These are phyloP conservation scores for Nicotiana obtusifolia DNA, from an alignment of 257 asterid species.

Conservation along the genomic window DNA sequence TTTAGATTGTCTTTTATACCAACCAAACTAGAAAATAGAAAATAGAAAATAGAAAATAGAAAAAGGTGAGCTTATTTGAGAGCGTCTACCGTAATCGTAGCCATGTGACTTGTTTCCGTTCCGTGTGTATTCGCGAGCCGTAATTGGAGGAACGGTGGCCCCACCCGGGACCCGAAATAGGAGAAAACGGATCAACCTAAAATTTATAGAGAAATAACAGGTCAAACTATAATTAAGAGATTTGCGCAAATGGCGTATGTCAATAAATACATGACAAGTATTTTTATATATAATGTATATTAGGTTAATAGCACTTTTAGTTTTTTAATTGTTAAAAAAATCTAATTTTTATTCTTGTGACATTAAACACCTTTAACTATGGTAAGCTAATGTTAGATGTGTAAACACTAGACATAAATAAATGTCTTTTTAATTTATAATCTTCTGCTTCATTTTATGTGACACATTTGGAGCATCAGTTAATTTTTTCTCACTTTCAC, in stretches of 20 bases:
- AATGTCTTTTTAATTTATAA: no score
- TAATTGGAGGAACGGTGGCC: neutral
- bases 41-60: neutral
- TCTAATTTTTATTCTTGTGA: no score
- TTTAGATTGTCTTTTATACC: conserved; percentile 14
- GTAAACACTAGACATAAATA: neutral
- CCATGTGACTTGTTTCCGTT: conserved; percentile 13
- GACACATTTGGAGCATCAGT: no score
- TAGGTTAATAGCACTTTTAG: no score
- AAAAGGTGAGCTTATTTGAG: no score
- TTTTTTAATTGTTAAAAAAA: no score
- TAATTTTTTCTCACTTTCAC: neutral
- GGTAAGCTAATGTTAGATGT: neutral
- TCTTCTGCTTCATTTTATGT: neutral
- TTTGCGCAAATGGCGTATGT: no score
- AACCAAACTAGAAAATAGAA: neutral
- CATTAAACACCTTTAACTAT: neutral
- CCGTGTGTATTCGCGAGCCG: neutral
- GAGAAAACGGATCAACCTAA: neutral
- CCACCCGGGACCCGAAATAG: neutral
- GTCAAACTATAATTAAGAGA: no score
- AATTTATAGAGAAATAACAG: no score
- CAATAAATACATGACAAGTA: no score
- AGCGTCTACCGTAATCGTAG: neutral
- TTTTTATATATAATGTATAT: no score